Base-by-base conservation (phyloP, 768 basidiomycete genomes). In the Lyophyllum atratum region DNA sequence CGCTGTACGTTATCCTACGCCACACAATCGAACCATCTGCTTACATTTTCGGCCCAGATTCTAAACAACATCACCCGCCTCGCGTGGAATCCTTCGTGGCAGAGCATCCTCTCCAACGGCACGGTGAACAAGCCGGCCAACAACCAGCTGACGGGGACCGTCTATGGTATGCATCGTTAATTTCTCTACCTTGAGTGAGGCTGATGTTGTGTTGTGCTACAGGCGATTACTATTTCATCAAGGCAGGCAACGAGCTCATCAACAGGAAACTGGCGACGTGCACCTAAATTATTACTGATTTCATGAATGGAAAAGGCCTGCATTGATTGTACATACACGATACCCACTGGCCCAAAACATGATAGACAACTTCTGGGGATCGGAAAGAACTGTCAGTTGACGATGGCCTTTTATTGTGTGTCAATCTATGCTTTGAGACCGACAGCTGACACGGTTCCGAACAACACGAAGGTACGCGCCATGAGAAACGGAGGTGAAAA, bases 151-250 rank as follows among this genome's bases (percentile, higher is more conserved):
- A 64, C 60, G 12, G 64, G 62, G 14, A 56, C 52, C 26, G 57
- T 57, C 42, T 77, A 76, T 55, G 74, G 77, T 76, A 31, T n/a
- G 74, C 63, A 22, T 37, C 17, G n/a, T 24, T 11, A 11, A 10
- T n/a, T 26, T 15, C 12, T 26, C 39, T 8, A 7, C 9, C n/a
- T n/a, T 2, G 17, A 28, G 15, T 54, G 44, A 22, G 7, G n/a
- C 39, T 45, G 24, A 37, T 47, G 22, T 33, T 8, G 4, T 15
- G 31, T 17, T 54, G 8, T 19, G 12, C 24, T 54, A 2, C 65
- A 86, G 85, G 84, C 21, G 86, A 87, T 68, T 85, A 86, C 66
- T 87, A 83, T 69, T 87, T 77, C 61, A 76, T 87, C 61, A 76
- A 73, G 62, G 78, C 80, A 1, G 84, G 80, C 6, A 86, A 83